These are phyloP conservation scores for Sicyos baderoa DNA, from an alignment of 306 rosid species.

Conservation along the genomic window DNA sequence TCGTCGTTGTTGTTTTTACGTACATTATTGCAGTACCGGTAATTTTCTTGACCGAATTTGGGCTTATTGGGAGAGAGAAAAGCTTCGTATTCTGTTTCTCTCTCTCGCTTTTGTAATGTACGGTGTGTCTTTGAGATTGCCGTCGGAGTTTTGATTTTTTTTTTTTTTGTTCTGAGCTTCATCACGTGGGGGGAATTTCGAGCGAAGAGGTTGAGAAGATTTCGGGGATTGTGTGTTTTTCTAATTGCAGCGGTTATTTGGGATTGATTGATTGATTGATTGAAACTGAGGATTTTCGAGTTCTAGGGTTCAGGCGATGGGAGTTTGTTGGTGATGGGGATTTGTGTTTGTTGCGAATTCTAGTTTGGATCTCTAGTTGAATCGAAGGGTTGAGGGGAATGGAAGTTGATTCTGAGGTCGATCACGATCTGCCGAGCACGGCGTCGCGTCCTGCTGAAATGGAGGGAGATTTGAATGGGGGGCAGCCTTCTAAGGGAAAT, in stretches of 20 bases:
- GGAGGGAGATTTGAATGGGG: constrained; percentile 55
- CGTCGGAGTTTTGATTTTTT: constrained; percentile 14
- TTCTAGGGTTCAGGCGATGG: constrained; percentile 19
- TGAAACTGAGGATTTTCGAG: constrained; percentile 10
- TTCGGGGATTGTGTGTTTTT: neutral
- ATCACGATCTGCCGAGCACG: constrained; percentile 56
- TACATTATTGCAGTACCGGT: neutral
- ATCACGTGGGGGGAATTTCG: neutral
- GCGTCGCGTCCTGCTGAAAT: constrained; percentile 35
- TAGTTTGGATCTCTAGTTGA: constrained; percentile 60
- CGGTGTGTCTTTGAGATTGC: constrained; percentile 12
- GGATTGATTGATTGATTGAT: neutral
- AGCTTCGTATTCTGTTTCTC: constrained; percentile 5
- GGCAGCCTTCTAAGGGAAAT: constrained; percentile 35
- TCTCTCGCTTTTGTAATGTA: neutral
- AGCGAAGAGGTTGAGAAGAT: neutral
- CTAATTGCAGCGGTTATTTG: neutral
- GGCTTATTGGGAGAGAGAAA: constrained; percentile 18
- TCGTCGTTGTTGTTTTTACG: neutral
- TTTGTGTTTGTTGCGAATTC: constrained; percentile 40
- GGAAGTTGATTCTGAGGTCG: constrained; percentile 88
- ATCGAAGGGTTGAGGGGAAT: constrained; percentile 48
- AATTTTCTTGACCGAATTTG: neutral
- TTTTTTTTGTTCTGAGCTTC: constrained; percentile 5
- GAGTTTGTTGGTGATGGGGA: constrained; percentile 34